These are phyloP conservation scores for Corylus heterophylla DNA, from an alignment of 306 rosid genomes.

Conservation along the genomic window DNA sequence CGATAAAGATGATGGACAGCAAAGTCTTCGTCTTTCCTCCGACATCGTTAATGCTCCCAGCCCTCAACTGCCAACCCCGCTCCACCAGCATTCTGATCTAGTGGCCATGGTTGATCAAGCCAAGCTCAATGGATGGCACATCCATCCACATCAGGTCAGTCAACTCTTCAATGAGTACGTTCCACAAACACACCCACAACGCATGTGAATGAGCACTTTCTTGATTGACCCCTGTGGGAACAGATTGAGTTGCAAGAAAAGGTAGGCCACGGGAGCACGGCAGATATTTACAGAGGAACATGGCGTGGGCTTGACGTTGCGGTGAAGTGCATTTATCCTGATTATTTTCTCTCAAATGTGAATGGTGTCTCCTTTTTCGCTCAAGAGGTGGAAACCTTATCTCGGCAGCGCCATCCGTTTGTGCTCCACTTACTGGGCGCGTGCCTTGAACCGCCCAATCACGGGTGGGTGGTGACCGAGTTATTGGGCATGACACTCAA, in stretches of 20 bases:
- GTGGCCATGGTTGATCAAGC: constrained; percentile 49
- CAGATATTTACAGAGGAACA: constrained; percentile 58
- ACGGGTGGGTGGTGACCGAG: constrained; percentile 78
- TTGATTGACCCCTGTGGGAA: neutral
- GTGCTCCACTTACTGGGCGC: constrained; percentile 81
- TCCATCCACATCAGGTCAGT: constrained; percentile 62
- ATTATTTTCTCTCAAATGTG: constrained; percentile 55
- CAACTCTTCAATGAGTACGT: too few relatives aligned
- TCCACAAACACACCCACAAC: neutral
- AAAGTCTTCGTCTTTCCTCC: constrained; percentile 1
- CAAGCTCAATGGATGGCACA: constrained; percentile 68
- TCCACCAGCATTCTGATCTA: constrained; percentile 37
- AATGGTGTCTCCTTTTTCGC: constrained; percentile 54
- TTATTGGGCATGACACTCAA: constrained; percentile 45
- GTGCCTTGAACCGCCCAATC: constrained; percentile 68
- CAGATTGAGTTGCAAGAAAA: constrained; percentile 64
- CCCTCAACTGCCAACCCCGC: constrained; percentile 29
- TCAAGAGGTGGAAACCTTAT: constrained; percentile 69
- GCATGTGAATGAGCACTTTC: neutral
- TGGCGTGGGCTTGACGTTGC: constrained; percentile 81
- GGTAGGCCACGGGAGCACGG: constrained; percentile 74
- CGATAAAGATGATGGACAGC: constrained; percentile 12
- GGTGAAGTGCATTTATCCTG: constrained; percentile 58
- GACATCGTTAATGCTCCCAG: constrained; percentile 4
- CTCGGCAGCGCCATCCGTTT: constrained; percentile 61